Evolutionary conservation across 129 eudicot genomes (phyloP).

Genomic region (Artemisia tridentata): DNA sequence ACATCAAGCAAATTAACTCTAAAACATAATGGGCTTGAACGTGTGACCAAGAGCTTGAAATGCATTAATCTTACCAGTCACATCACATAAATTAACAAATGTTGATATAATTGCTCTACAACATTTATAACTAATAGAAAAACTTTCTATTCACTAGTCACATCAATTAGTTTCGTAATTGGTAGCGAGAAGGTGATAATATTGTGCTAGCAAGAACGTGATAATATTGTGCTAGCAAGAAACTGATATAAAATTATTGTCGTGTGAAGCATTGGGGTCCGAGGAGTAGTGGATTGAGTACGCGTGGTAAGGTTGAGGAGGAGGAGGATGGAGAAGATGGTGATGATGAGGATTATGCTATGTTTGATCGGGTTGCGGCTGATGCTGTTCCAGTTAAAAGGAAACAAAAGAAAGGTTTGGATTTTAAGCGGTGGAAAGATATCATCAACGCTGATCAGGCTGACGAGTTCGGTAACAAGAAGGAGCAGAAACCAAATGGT

Average conservation of each 20-base stretch:
- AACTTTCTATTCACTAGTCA: no score
- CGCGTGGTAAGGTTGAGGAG: slow-evolving; percentile 35
- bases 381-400: slow-evolving; percentile 66
- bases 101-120: no score
- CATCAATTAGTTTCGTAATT: no score
- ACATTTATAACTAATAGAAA: no score
- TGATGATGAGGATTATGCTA: slow-evolving; percentile 44
- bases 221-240: no score
- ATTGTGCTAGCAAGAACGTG: no score
- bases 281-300: slow-evolving; percentile 21
- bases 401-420: slow-evolving; percentile 72
- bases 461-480: slow-evolving; percentile 22
- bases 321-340: slow-evolving; percentile 24
- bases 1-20: no score
- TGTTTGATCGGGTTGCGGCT: slow-evolving; percentile 41
- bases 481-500: slow-evolving; percentile 28
- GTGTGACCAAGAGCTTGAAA: no score
- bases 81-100: no score
- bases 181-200: no score
- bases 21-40: no score
- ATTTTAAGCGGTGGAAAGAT: slow-evolving; percentile 70
- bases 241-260: not conserved
- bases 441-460: slow-evolving; percentile 23
- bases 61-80: no score
- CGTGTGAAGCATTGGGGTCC: slow-evolving; percentile 70